phyloP scores from a whole-genome alignment of 225 moss, liverwort and hornwort species.

The Bryum argenteum region DNA sequence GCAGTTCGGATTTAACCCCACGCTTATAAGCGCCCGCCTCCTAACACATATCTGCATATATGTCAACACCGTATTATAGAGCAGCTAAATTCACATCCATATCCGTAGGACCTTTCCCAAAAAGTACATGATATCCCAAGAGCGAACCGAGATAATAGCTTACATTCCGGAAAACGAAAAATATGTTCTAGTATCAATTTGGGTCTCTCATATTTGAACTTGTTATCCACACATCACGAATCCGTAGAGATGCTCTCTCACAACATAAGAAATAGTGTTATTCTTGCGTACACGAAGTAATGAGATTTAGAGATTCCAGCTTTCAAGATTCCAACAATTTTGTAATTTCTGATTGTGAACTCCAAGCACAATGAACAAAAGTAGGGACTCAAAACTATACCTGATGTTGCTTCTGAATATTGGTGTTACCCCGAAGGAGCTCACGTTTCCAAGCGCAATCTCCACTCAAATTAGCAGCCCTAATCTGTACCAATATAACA shows the following conservation, averaged over 20 bases:
- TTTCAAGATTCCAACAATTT: too few relatives aligned
- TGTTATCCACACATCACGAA: background rate
- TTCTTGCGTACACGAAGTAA: too few relatives aligned
- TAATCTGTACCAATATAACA: slow-evolving; percentile 26
- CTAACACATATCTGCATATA: slow-evolving; percentile 78
- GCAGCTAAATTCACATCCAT: background rate
- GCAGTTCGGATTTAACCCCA: slow-evolving; percentile 87
- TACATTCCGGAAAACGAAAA: background rate
- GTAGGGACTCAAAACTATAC: slow-evolving; percentile 32
- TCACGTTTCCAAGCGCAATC: slow-evolving; percentile 97
- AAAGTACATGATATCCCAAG: background rate
- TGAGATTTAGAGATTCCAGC: too few relatives aligned
- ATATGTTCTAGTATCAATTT: background rate
- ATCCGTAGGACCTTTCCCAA: background rate
- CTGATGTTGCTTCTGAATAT: slow-evolving; percentile 94
- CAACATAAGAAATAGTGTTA: too few relatives aligned
- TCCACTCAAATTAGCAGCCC: slow-evolving; percentile 73
- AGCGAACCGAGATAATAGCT: too few relatives aligned
- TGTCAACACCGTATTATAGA: background rate
- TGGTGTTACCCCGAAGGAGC: slow-evolving; percentile 86
- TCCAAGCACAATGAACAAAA: background rate
- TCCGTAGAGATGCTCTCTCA: background rate
- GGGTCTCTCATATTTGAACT: background rate
- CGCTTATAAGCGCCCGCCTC: slow-evolving; percentile 89
- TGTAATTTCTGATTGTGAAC: too few relatives aligned